Base-by-base conservation (phyloP, 345 rosid species). In the Lepidium sativum region DNA sequence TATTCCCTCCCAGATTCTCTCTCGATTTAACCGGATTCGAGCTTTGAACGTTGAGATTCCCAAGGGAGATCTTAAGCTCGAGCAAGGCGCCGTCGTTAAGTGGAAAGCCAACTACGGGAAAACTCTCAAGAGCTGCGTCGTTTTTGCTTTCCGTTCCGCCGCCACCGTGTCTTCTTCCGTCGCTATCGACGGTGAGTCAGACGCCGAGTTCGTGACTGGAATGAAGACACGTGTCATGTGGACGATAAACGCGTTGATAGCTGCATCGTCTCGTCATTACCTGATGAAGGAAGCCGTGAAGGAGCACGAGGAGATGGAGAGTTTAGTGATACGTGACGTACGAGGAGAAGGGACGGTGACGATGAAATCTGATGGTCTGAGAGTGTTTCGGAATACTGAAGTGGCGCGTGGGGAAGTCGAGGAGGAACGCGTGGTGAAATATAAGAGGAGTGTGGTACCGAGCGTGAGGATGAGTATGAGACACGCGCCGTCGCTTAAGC, bases 401-500 rank as follows among this genome's bases (percentile, higher is more conserved):
- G 48, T 11, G 49, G 50, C 54, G 49, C 71, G 66, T 72, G 67
- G 0, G 6, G 69, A 12, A 11, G 49, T 44, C 13, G 66, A 25
- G 1, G 37, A 40, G 0, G 62, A 66, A 42, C 76, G 67, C 55
- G 62, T 59, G 72, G 44, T 8, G 33, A 65, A 45, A 9, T 59
- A 35, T 8, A 1, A 17, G 12, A 51, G 76, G 67, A 73, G 67
- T 13, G 51, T 67, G 8, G 72, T 73, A 13, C 72, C 77, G 39
- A 67, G 58, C 72, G 68, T 73, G 57, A 72, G 31, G 57, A 72
- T 72, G 68, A 72, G 51, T 39, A 72, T 72, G 77, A 72, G 77
- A 60, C 68, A 73, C 63, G 68, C 72, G 53, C 68, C 72, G 15
- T 66, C 21, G 31, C 57, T 73, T 18, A 66, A 31, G 57, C 77